phyloP scores from a whole-genome alignment of 108 stramenopile genomes.

The Pseudonitzschia delicatissima region DNA sequence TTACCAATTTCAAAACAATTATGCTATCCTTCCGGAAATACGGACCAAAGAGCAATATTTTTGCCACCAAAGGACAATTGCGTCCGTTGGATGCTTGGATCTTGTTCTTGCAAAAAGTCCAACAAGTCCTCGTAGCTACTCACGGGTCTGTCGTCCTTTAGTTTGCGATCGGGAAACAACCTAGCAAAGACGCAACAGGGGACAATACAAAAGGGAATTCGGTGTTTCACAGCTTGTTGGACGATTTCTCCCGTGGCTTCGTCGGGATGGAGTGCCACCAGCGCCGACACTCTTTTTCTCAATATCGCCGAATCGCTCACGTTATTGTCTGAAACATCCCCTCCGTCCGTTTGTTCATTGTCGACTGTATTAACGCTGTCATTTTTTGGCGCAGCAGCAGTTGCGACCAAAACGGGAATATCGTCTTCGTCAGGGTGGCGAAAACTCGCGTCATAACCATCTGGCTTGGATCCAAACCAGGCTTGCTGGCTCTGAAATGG shows the following conservation, averaged over 20 bases:
- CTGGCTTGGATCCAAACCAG: conserved; percentile 53
- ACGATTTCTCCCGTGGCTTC: conserved; percentile 84
- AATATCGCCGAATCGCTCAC: neutral
- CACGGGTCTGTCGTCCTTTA: conserved; percentile 29
- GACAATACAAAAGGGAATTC: conserved; percentile 74
- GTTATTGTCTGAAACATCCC: neutral
- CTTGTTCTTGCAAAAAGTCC: conserved; percentile 53
- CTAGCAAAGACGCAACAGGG: conserved; percentile 86
- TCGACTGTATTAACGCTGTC: neutral
- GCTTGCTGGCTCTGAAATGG: conserved; percentile 49
- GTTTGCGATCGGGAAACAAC: conserved; percentile 58
- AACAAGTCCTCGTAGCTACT: conserved; percentile 70
- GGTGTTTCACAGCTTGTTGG: conserved; percentile 56
- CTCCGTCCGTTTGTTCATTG: neutral
- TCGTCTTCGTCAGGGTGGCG: conserved; percentile 40
- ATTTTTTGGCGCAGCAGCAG: neutral
- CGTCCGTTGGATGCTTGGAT: conserved; percentile 54
- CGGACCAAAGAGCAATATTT: conserved; percentile 63
- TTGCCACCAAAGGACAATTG: conserved; percentile 66
- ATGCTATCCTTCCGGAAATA: conserved; percentile 28
- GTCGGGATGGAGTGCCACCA: conserved; percentile 86
- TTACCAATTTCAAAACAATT: neutral
- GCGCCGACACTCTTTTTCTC: conserved; percentile 36
- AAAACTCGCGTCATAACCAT: conserved; percentile 55
- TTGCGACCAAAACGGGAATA: conserved; percentile 28